Percentiles rank a stretch among this genome's conserved stretches.
phyloP scores from a whole-genome alignment of 2,329 filamentous ascomycete species.

The Trichothecium roseum region DNA sequence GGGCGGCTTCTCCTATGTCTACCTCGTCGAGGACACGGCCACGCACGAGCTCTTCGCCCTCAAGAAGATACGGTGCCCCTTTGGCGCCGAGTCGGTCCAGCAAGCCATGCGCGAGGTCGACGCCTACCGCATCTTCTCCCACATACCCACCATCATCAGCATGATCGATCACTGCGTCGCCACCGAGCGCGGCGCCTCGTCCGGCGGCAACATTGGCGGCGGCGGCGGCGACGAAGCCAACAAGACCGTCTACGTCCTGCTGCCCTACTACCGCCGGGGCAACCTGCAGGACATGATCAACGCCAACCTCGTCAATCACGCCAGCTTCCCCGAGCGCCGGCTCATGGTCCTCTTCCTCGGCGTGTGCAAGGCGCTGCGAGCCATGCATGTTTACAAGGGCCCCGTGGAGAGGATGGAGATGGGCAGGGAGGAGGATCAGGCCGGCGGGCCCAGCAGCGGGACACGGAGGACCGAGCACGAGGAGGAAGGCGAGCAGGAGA shows the following conservation, averaged over 20 bases:
- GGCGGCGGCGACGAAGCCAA: constrained; percentile 46
- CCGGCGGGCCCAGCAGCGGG: constrained; percentile 10
- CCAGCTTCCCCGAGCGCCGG: constrained; percentile 74
- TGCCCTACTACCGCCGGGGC: constrained; percentile 90
- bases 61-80: constrained; percentile 98
- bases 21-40: constrained; percentile 87
- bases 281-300: constrained; percentile 99
- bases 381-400: constrained; percentile 78
- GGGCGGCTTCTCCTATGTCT: constrained; percentile 98
- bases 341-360: constrained; percentile 88
- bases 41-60: constrained; percentile 81
- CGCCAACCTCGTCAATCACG: constrained; percentile 93
- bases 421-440: constrained; percentile 31
- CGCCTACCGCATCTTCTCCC: constrained; percentile 82
- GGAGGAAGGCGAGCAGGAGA: constrained; percentile 64
- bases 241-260: constrained; percentile 93
- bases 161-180: constrained; percentile 74
- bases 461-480: constrained; percentile 47
- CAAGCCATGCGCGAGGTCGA: constrained; percentile 96
- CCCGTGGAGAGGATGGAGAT: constrained; percentile 41
- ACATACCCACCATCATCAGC: constrained; percentile 77
- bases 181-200: constrained; percentile 51
- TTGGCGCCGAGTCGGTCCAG: constrained; percentile 90
- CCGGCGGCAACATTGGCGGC: constrained; percentile 24
- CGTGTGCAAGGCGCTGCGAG: constrained; percentile 76